Evolutionary conservation across 805 yeast species (phyloP).

Genomic region (Yamadazyma ubonensis): DNA sequence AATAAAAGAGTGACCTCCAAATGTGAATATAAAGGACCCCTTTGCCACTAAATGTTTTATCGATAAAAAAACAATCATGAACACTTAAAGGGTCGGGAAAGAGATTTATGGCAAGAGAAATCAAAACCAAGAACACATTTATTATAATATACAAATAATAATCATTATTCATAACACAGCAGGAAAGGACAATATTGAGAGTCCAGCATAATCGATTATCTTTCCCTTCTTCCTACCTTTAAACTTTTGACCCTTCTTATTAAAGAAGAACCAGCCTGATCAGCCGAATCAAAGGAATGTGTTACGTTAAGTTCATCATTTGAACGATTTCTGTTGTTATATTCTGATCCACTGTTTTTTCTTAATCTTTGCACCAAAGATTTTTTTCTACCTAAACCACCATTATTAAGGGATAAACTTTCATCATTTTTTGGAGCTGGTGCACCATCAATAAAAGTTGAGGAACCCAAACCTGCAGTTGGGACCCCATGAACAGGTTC

Average conservation of each 20-base stretch:
- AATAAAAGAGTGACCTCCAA: too few species aligned
- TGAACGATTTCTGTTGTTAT: conserved; percentile 27
- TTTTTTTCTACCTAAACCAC: conserved; percentile 74
- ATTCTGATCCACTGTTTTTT: conserved; percentile 38
- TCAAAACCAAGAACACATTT: conserved; percentile 4
- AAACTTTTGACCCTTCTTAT: conserved; percentile 86
- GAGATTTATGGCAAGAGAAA: too few species aligned
- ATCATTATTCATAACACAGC: conserved; percentile 9
- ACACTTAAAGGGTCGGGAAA: too few species aligned
- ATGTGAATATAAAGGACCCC: too few species aligned
- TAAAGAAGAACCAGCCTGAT: conserved; percentile 50
- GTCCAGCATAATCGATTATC: conserved; percentile 3
- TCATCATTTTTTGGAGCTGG: conserved; percentile 67
- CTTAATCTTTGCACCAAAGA: conserved; percentile 72
- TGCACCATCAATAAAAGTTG: conserved; percentile 94
- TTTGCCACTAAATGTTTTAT: too few species aligned
- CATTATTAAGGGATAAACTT: conserved; percentile 23
- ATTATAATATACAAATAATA: conserved; percentile 9
- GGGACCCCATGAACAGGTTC: conserved; percentile 80
- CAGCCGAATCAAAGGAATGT: conserved; percentile 14
- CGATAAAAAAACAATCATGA: too few species aligned
- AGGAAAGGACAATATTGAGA: neutral
- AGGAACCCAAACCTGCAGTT: conserved; percentile 85
- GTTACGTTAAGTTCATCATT: conserved; percentile 18
- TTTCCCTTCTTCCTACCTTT: conserved; percentile 62